A percentile compares a stretch with the other conserved stretches of the same genome.
phyloP scores from a whole-genome alignment of 163 green algal species.

The Prototheca wickerhamii region DNA sequence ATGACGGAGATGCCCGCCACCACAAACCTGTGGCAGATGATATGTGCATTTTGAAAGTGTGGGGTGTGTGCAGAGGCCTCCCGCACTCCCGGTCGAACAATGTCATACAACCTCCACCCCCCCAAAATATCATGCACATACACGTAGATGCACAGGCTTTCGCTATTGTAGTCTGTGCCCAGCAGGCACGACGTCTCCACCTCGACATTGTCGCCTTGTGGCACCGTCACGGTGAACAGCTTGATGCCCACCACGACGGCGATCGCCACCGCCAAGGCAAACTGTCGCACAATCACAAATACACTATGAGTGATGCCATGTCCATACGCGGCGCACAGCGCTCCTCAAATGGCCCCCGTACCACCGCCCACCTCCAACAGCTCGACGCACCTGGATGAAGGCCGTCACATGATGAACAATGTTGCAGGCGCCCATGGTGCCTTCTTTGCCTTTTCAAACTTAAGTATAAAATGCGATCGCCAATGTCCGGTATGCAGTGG shows the following conservation, averaged over 20 bases:
- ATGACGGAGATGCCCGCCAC: neutral
- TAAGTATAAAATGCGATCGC: too few species aligned
- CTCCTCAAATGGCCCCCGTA: neutral
- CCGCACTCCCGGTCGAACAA: too few species aligned
- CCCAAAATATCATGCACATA: neutral
- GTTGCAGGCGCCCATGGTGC: neutral
- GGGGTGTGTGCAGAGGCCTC: neutral
- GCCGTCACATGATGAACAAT: neutral
- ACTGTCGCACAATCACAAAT: neutral
- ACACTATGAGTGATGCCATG: neutral
- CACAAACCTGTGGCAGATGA: conserved; percentile 1
- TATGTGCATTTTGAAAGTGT: neutral
- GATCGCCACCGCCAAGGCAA: conserved; percentile 1
- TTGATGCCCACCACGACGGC: conserved; percentile 2
- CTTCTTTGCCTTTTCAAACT: too few species aligned
- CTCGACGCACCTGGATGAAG: neutral
- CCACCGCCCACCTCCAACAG: neutral
- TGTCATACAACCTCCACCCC: neutral
- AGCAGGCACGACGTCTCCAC: neutral
- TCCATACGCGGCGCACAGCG: neutral
- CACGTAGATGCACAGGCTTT: neutral
- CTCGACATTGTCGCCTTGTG: neutral
- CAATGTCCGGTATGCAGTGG: too few species aligned
- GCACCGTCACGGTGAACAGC: neutral
- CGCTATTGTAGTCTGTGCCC: neutral